Conservation (phyloP, 345 rosid species). For the Brassica carinata region DNA sequence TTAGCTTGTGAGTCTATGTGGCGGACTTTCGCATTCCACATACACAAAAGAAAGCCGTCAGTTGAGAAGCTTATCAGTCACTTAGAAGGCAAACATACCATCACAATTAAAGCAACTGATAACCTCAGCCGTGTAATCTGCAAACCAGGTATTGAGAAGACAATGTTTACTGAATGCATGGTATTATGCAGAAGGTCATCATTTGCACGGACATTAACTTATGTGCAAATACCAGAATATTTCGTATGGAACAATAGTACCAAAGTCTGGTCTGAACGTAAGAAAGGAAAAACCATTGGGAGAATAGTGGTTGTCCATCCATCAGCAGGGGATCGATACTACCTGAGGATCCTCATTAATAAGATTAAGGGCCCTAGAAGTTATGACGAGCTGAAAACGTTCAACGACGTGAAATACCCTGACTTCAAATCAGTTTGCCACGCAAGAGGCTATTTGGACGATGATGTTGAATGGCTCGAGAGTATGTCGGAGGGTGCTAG, state of each 20-base stretch:
- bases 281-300: neutral
- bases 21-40: neutral
- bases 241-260: neutral
- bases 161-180: neutral
- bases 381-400: too few species aligned
- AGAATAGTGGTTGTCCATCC: too few species aligned
- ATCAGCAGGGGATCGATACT: too few species aligned
- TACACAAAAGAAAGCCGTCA: neutral
- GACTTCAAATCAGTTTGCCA: too few species aligned
- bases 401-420: too few species aligned
- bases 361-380: too few species aligned
- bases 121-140: neutral
- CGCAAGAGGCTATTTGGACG: too few species aligned
- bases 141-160: neutral
- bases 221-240: neutral
- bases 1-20: neutral
- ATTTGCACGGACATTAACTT: neutral
- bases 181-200: neutral
- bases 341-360: too few species aligned
- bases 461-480: too few species aligned
- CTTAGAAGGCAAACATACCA: too few species aligned
- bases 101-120: neutral
- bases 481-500: too few species aligned
- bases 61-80: neutral
- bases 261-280: neutral